Conservation (phyloP, 441 rosid genomes). For the Eutrema salsugineum region DNA sequence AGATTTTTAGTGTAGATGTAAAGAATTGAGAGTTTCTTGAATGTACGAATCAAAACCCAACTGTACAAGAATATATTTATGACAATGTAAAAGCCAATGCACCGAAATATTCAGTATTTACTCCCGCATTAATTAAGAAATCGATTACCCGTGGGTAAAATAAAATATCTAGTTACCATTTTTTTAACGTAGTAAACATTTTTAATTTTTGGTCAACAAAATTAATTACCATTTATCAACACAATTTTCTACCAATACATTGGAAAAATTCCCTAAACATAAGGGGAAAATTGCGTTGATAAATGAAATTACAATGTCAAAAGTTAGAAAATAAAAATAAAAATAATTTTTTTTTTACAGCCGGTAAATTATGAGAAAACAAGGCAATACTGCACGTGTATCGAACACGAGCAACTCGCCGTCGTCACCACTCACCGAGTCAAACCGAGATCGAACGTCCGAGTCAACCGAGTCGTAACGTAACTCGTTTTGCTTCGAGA, state of each 20-base stretch:
- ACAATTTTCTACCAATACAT: constrained; percentile 29
- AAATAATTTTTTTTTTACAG: constrained; percentile 41
- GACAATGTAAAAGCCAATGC: constrained; percentile 15
- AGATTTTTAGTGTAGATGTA: background rate
- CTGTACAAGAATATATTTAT: constrained; percentile 19
- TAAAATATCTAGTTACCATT: background rate
- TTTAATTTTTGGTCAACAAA: background rate
- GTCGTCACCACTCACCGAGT: constrained; percentile 76
- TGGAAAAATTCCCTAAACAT: background rate
- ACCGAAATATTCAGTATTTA: constrained; percentile 12
- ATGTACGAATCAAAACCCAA: constrained; percentile 14
- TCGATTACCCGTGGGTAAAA: background rate
- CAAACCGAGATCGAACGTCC: constrained; percentile 54
- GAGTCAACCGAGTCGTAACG: constrained; percentile 43
- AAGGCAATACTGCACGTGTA: constrained; percentile 81
- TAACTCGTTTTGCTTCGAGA: constrained; percentile 44
- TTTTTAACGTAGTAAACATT: background rate
- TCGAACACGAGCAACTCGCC: constrained; percentile 92
- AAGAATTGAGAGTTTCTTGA: too few species aligned
- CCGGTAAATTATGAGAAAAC: constrained; percentile 86
- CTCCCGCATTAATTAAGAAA: constrained; percentile 19
- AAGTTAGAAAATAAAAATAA: background rate
- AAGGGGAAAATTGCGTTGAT: constrained; percentile 44
- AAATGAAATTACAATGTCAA: constrained; percentile 32
- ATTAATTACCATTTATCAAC: constrained; percentile 35